phyloP scores from a whole-genome alignment of 1,284 basidiomycete genomes.

The Pseudozyma thailandica region DNA sequence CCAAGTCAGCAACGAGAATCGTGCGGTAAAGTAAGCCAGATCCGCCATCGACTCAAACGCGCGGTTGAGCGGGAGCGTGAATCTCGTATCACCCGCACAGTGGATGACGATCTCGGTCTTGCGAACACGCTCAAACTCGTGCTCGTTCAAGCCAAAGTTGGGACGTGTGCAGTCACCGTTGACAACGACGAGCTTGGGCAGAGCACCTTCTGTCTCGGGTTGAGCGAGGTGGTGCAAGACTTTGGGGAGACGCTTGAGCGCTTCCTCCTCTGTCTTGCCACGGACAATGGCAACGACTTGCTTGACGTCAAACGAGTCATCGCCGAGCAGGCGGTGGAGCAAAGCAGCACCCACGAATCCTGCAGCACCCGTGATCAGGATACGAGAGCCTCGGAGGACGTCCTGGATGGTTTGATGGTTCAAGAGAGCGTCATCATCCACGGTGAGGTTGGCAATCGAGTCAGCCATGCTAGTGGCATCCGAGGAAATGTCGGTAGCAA shows the following conservation, averaged over 20 bases:
- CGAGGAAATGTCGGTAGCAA: constrained; percentile 33
- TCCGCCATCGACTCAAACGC: constrained; percentile 47
- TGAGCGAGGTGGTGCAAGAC: constrained; percentile 33
- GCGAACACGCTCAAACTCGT: constrained; percentile 37
- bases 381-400: constrained; percentile 31
- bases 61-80: constrained; percentile 37
- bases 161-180: constrained; percentile 46
- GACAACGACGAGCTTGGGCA: constrained; percentile 41
- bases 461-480: constrained; percentile 34
- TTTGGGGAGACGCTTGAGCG: constrained; percentile 43
- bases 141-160: constrained; percentile 40
- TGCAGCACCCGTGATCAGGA: constrained; percentile 48
- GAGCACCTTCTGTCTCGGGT: constrained; percentile 18
- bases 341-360: constrained; percentile 50
- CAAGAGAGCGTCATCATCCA: constrained; percentile 19
- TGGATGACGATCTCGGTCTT: constrained; percentile 53
- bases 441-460: constrained; percentile 18
- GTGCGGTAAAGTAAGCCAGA: constrained; percentile 43
- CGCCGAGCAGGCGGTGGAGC: constrained; percentile 36
- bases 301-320: constrained; percentile 36
- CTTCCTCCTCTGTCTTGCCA: constrained; percentile 38
- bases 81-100: constrained; percentile 47
- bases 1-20: constrained; percentile 49
- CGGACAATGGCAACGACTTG: constrained; percentile 46
- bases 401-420: constrained; percentile 32